phyloP scores from a whole-genome alignment of 306 rosid species.

The Betula pendula region DNA sequence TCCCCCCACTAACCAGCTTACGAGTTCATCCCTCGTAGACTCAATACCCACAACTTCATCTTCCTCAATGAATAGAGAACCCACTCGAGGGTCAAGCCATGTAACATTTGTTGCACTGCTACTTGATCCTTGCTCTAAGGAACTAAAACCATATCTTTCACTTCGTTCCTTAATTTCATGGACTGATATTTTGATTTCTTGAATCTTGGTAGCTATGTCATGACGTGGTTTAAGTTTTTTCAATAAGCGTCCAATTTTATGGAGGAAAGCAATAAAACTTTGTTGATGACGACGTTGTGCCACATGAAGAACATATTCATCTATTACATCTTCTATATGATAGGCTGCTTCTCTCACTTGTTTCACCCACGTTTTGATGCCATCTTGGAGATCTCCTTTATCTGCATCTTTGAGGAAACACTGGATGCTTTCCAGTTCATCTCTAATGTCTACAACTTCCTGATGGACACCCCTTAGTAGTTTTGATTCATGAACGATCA shows the following conservation, averaged over 20 bases:
- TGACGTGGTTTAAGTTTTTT: background rate
- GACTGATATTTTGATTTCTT: background rate
- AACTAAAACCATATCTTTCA: background rate
- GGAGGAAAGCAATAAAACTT: background rate
- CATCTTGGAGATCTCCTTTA: background rate
- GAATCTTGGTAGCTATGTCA: background rate
- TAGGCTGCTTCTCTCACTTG: background rate
- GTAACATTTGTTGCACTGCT: background rate
- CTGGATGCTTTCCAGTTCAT: background rate
- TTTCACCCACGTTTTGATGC: conserved; percentile 11
- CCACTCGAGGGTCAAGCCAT: conserved; percentile 4
- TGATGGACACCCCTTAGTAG: background rate
- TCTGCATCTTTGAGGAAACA: conserved; percentile 14
- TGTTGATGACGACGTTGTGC: background rate
- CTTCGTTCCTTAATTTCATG: conserved; percentile 5
- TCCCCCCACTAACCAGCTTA: background rate
- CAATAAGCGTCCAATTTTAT: background rate
- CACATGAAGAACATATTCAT: background rate
- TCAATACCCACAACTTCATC: conserved; percentile 1
- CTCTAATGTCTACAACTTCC: background rate
- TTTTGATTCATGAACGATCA: conserved; percentile 6
- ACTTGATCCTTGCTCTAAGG: background rate
- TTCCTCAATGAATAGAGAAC: background rate
- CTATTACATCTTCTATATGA: conserved; percentile 3
- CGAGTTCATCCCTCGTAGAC: background rate